Percentiles rank a stretch among this genome's conserved stretches.
These are phyloP conservation scores for Trichoderma gamsii DNA, from an alignment of 495 filamentous ascomycete species.

Conservation along the genomic window DNA sequence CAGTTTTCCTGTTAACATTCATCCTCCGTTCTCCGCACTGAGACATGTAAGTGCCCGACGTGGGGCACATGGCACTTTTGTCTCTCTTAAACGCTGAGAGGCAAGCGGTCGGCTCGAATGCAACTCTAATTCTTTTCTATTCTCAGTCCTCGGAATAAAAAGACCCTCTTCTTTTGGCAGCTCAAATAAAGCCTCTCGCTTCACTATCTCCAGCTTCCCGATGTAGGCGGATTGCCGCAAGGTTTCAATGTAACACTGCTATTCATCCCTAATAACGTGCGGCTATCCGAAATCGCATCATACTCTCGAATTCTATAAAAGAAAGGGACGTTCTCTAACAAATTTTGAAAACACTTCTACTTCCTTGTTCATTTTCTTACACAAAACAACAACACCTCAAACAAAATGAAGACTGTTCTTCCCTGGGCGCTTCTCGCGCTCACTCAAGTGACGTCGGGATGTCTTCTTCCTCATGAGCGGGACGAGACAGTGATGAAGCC, in stretches of 20 bases:
- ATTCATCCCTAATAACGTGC: background rate
- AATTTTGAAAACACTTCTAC: background rate
- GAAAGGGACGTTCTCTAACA: background rate
- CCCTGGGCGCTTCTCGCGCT: conserved; percentile 2
- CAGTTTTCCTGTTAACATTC: background rate
- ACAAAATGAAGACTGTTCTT: background rate
- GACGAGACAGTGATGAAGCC: background rate
- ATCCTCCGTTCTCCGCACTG: background rate
- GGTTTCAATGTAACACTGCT: background rate
- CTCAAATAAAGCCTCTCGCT: background rate
- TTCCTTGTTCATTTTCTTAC: background rate
- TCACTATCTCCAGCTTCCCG: background rate
- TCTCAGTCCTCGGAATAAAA: background rate
- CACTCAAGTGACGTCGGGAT: background rate
- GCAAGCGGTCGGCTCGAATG: background rate
- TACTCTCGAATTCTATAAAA: background rate
- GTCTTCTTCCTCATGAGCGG: background rate
- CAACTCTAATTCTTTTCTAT: background rate
- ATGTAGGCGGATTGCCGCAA: background rate
- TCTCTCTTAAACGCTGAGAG: background rate
- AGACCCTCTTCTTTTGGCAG: background rate
- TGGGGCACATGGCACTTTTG: background rate
- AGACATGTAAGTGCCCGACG: background rate
- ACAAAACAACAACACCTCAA: background rate
- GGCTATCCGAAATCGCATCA: background rate